Percentiles rank a stretch among this genome's conserved stretches.
Conservation (phyloP, 2,329 filamentous ascomycete species). For the Magnaporthiopsis poae region DNA sequence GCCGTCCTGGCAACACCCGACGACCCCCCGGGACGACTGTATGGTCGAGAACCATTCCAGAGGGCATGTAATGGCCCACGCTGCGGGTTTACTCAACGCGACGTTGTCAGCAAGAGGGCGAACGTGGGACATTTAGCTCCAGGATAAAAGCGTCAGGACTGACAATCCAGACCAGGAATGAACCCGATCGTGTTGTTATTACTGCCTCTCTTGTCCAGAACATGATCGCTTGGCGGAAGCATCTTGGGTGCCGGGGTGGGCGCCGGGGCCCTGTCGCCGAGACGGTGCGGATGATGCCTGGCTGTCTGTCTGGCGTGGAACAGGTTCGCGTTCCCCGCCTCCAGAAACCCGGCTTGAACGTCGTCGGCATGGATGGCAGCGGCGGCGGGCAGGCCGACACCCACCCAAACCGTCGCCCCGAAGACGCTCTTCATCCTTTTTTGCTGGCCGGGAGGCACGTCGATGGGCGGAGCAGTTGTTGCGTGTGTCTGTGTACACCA, state of each 20-base stretch:
- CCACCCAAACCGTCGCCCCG: background rate
- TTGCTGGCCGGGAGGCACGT: too few relatives aligned
- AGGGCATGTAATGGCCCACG: background rate
- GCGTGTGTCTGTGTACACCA: background rate
- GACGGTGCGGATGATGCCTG: background rate
- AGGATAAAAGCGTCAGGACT: background rate
- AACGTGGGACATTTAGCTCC: background rate
- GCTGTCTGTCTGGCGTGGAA: background rate
- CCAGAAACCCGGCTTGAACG: background rate
- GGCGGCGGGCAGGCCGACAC: background rate
- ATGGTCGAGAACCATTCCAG: background rate
- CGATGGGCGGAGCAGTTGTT: background rate
- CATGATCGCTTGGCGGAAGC: background rate
- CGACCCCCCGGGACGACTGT: background rate
- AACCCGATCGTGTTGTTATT: background rate
- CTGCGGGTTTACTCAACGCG: background rate
- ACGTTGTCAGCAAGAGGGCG: background rate
- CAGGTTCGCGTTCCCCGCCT: background rate
- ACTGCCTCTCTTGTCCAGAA: background rate
- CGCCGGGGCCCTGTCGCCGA: background rate
- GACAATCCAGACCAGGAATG: background rate
- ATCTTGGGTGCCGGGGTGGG: background rate
- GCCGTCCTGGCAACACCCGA: background rate
- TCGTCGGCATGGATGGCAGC: background rate
- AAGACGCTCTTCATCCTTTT: background rate